Evolutionary conservation across 1,139 yeast genomes (phyloP).

Genomic region (Saccharomyces pastorianus): DNA sequence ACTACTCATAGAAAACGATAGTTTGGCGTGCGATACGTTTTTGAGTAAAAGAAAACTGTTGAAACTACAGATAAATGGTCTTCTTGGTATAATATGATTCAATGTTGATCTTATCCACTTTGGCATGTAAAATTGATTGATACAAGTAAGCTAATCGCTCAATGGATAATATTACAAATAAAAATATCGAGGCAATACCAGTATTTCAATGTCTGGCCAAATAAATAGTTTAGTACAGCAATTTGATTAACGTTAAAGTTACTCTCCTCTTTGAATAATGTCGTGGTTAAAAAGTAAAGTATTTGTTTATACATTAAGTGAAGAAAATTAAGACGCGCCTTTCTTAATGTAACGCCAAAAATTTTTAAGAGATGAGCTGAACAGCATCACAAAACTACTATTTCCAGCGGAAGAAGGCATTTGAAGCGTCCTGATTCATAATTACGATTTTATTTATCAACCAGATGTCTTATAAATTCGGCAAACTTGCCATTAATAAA

Average conservation of each 20-base stretch:
- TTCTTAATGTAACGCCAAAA: neutral
- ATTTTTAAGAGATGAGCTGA: neutral
- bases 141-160: neutral
- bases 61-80: neutral
- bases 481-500: neutral
- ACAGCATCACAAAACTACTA: neutral
- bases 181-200: neutral
- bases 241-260: neutral
- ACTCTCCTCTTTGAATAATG: neutral
- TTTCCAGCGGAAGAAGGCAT: neutral
- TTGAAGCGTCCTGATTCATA: neutral
- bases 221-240: neutral
- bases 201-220: neutral
- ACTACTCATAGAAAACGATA: neutral
- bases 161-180: neutral
- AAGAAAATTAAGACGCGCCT: neutral
- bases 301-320: neutral
- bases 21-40: neutral
- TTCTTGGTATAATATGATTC: neutral
- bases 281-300: neutral
- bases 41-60: neutral
- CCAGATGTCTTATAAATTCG: neutral
- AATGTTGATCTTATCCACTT: neutral
- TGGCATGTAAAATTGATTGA: neutral
- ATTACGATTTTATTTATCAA: neutral